Evolutionary conservation across 2,329 filamentous ascomycete species (phyloP), one percentile per base, ranked within the genome.

Genomic region (Stemphylium lycopersici): DNA sequence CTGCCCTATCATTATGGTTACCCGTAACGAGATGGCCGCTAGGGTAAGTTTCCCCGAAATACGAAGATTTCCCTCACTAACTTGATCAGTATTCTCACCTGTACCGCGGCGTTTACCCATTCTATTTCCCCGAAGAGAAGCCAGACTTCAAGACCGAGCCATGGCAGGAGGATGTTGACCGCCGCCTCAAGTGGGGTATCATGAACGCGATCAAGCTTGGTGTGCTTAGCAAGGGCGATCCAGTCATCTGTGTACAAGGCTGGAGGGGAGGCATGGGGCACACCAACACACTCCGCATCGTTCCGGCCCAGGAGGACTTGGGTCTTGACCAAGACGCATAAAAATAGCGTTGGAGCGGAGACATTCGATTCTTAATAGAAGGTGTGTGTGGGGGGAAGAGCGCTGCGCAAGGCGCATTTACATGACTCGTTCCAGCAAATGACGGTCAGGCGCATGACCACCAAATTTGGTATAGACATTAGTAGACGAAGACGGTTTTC

Each of bases 1-100:
- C 62, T 98, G 93, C 86, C 95, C 95, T 69, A 97, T 99, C 81
- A 93, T 99, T 84, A 98, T 98, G 93, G 90, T 99, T 62, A 96
- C 93, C 63, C 89, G 95, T 70, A 96, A 90, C 77, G 80, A 87
- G 43, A 87, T 85, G 63, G 91, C 95, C 47, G 90, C 92, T 56
- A 86, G 95, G 66, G 81, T 84, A 78, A 77, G 80, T 67, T 39
- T 20, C 34, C n/a, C 33, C 34, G 16, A 29, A 39, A 18, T 37
- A 45, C 34, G 44, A 36, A 3, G 29, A 31, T 48, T 13, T 24
- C 34, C 31, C 10, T 32, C 38, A 57, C 66, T 71, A 61, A 69
- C 39, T 32, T 44, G 34, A 15, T 12, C 61, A 83, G 79, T 98
- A 95, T 79, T 90, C 87, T 65, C 95, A 99, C 79, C 80, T 99